Base-by-base conservation (phyloP, 805 yeast species). In the Pichia phayaonensis region DNA sequence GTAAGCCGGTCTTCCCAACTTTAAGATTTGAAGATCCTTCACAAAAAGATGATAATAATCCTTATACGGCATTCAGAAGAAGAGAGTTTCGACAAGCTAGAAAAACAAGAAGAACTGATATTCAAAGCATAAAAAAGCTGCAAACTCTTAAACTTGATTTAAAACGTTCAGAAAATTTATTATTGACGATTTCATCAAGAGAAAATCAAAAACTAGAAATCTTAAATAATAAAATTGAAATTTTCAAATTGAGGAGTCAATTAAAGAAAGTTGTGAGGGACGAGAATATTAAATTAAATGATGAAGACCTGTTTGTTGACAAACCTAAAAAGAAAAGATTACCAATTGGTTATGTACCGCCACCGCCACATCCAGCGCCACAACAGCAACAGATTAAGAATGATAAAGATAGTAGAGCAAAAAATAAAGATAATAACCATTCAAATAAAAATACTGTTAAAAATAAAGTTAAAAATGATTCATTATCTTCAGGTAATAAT, bases 11-110 rank as follows among this genome's bases (percentile, higher is more conserved):
- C 21, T 76, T 80, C 57, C 96, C 97, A 4, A 66, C 75, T 16
- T 72, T 94, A 46, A 86, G 83, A 64, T 90, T 87, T 64, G 97
- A 90, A 69, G 90, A 87, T 58, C 87, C 87, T 23, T 80, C 79
- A 50, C 66, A 64, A 40, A 90, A 90, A 61, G 97, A 90, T 61
- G 97, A 90, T 61, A 79, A 78, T 53, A 97, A 94, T 66, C 98
- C 99, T 1, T 94, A 94, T 66, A 84, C 89, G 40, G 89, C 97
- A 71, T 94, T 94, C 73, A 80, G 99, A 61, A 82, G 97, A 58
- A 84, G 99, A 66, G 98, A 90, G 62, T 84, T 89, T 56, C 81
- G 99, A 57, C 97, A 87, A 63, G 94, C 95, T 29, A 84, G 99
- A 66, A 94, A 94, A 66, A 94, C 99, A 0, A 81, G 99, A 66